Percentiles rank a stretch among this genome's conserved stretches.
phyloP scores from a whole-genome alignment of 1,139 yeast genomes.

The Yamadazyma kanchanaburiensis region DNA sequence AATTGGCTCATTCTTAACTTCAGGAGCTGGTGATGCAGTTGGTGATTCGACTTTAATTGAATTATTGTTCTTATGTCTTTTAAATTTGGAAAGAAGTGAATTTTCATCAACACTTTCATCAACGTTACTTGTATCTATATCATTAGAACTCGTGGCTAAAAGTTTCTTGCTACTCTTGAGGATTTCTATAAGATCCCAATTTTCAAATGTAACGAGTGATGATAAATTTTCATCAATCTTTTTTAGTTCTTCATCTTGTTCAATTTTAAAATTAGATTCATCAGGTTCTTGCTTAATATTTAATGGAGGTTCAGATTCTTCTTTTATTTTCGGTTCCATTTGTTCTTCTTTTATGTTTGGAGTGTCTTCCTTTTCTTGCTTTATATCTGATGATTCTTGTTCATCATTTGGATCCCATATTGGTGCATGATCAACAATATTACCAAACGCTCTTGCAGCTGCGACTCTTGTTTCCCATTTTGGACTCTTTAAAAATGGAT shows the following conservation, averaged over 20 bases:
- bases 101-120: slow-evolving; percentile 19
- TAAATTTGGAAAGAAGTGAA: slow-evolving; percentile 30
- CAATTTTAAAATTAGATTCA: slow-evolving; percentile 32
- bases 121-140: slow-evolving; percentile 18
- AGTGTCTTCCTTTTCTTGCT: slow-evolving; percentile 13
- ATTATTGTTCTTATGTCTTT: slow-evolving; percentile 31
- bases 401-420: slow-evolving; percentile 78
- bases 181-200: slow-evolving; percentile 63
- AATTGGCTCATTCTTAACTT: slow-evolving; percentile 6
- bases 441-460: slow-evolving; percentile 94
- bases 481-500: slow-evolving; percentile 76
- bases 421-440: slow-evolving; percentile 75
- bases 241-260: slow-evolving; percentile 45
- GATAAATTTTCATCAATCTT: slow-evolving; percentile 46
- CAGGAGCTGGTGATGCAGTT: slow-evolving; percentile 5
- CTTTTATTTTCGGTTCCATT: slow-evolving; percentile 19
- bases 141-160: slow-evolving; percentile 65
- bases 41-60: slow-evolving; percentile 11
- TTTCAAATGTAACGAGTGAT: slow-evolving; percentile 53
- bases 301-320: slow-evolving; percentile 21
- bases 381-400: slow-evolving; percentile 3
- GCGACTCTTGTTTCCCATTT: slow-evolving; percentile 97
- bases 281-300: neutral
- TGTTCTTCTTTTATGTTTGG: neutral
- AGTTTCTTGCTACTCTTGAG: slow-evolving; percentile 68